Conservation (phyloP, 1,284 basidiomycete species). For the Porogramme epimiltina region DNA sequence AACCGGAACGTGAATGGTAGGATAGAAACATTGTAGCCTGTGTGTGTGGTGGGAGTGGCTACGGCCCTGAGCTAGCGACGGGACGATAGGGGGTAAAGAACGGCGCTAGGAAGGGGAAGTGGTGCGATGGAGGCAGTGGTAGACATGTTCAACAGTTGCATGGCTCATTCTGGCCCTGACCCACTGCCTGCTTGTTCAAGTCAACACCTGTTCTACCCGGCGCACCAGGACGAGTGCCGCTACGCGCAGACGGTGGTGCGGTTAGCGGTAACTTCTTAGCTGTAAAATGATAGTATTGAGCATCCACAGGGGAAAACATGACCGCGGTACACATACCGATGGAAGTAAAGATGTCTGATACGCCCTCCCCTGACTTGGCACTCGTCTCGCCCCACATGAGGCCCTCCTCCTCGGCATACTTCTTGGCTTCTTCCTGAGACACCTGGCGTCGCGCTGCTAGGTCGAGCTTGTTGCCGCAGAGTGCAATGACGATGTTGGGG, state of each 20-base stretch:
- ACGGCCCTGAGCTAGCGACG: neutral
- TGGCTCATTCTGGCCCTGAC: slow-evolving; percentile 56
- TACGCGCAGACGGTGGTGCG: slow-evolving; percentile 64
- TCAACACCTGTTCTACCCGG: slow-evolving; percentile 65
- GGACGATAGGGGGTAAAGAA: neutral
- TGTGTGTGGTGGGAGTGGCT: neutral
- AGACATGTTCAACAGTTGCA: slow-evolving; percentile 68
- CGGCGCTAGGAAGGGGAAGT: slow-evolving; percentile 17
- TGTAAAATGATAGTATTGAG: slow-evolving; percentile 31
- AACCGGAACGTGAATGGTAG: slow-evolving; percentile 2
- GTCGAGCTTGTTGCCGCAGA: slow-evolving; percentile 96
- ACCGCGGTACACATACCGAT: slow-evolving; percentile 59
- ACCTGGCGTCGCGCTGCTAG: slow-evolving; percentile 82
- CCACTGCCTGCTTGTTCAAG: slow-evolving; percentile 65
- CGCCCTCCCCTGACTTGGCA: slow-evolving; percentile 92
- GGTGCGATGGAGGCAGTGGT: slow-evolving; percentile 1
- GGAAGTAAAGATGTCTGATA: slow-evolving; percentile 85
- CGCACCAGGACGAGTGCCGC: slow-evolving; percentile 48
- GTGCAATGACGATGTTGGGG: slow-evolving; percentile 92
- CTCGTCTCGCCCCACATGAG: slow-evolving; percentile 96
- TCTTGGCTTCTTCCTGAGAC: slow-evolving; percentile 83
- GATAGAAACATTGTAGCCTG: slow-evolving; percentile 4
- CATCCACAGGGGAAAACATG: neutral
- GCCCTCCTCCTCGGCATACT: slow-evolving; percentile 93
- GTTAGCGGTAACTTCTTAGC: slow-evolving; percentile 82